Evolutionary conservation across 306 rosid species (phyloP), one percentile per base, ranked within the genome.

Genomic region (Citrullus amarus): DNA sequence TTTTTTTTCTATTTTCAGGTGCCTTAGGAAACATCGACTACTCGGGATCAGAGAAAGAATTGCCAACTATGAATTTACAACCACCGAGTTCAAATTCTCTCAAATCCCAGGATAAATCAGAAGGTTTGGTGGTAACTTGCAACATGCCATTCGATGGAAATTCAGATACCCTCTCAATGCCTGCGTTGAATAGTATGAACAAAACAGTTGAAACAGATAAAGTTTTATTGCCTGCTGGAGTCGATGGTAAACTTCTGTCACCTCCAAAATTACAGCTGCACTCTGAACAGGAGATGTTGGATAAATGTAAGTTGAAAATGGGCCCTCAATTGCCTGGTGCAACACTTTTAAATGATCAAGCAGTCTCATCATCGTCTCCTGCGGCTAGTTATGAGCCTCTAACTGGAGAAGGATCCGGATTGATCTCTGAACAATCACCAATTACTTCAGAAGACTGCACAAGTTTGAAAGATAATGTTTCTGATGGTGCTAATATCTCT

Each of bases 211-310:
- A 74, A 34, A 70, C 76, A 82, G 83, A 75, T 59, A 22, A 83
- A 69, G 80, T 72, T 77, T 8, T 73, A 77, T 59, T 30, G 62
- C 80, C 78, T 68, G 66, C 77, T 50, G 77, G 36, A 70, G 68
- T 20, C 7, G 28, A 60, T 79, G 62, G 65, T 44, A 82, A 59
- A 77, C 69, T 56, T 43, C 77, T 54, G 30, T 79, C 70, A 56
- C 15, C 88, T 11, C 53, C 30, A 36, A 80, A 80, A 44, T 79
- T 78, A 48, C 50, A 75, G 60, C 41, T 73, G 62, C 84, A 61
- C 30, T 81, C 80, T 76, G 78, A 89, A 77, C 86, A 57, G 41
- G 79, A 63, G 78, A 68, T 62, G 80, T 77, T 80, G 25, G 81
- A 77, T 79, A 81, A 60, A 79, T 11, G 80, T 81, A 48, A 81